phyloP scores from a whole-genome alignment of 2,329 filamentous ascomycete genomes.

The Ascochyta koolunga region DNA sequence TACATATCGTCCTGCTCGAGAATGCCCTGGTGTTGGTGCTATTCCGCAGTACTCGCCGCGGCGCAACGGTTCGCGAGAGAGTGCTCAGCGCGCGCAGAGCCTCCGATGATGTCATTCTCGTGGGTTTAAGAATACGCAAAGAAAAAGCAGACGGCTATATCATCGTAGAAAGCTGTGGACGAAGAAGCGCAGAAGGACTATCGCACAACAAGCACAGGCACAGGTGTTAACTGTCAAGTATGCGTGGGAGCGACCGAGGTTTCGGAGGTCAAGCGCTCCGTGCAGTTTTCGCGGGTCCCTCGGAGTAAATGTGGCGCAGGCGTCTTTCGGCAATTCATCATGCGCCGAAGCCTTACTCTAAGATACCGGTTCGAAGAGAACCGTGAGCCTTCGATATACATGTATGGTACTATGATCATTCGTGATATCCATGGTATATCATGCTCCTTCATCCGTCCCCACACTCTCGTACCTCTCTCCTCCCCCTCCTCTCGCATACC shows the following conservation, averaged over 20 bases:
- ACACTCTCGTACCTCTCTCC: conserved; percentile 67
- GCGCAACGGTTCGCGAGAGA: conserved; percentile 33
- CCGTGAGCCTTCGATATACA: not conserved
- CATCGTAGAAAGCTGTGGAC: conserved; percentile 9
- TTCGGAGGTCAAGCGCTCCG: conserved; percentile 16
- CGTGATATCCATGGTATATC: conserved; percentile 6
- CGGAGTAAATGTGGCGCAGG: conserved; percentile 11
- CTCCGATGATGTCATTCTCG: conserved; percentile 45
- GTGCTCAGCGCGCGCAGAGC: conserved; percentile 35
- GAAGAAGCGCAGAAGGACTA: conserved; percentile 2
- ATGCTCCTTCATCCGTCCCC: conserved; percentile 37
- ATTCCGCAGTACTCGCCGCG: conserved; percentile 15
- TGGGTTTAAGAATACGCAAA: not conserved
- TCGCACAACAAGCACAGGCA: conserved; percentile 2
- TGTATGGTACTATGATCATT: not conserved
- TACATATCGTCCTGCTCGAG: conserved; percentile 35
- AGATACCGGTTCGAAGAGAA: not conserved
- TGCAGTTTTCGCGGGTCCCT: conserved; percentile 31
- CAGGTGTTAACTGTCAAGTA: conserved; percentile 14
- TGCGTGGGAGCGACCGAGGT: conserved; percentile 7
- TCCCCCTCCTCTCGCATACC: conserved; percentile 51
- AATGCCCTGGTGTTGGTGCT: not conserved
- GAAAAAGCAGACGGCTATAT: conserved; percentile 2
- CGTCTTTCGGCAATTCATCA: conserved; percentile 13
- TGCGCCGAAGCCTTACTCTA: conserved; percentile 2